Base-by-base conservation (phyloP, 495 filamentous ascomycete genomes). In the Apodospora peruviana region DNA sequence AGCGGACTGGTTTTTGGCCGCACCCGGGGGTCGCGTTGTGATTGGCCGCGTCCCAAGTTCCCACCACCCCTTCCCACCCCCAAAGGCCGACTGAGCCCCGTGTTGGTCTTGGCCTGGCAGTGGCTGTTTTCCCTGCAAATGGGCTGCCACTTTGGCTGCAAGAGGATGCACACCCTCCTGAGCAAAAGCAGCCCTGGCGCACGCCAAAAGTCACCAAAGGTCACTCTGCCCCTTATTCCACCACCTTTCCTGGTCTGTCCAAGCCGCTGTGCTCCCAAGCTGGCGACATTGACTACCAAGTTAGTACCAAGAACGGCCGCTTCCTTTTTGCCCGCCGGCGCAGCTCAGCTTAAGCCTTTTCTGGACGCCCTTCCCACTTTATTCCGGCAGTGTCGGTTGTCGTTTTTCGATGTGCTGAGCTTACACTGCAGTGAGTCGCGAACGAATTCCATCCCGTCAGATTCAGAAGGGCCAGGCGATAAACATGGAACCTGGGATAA, bases 1-100 rank as follows among this genome's bases (percentile, higher is more conserved):
- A 59, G 53, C 53, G 51, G n/a, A n/a, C n/a, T n/a, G n/a, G 53
- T 55, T 54, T 59, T 50, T 48, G 51, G 43, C 48, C 51, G 46
- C 53, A 52, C 17, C 39, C 23, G 35, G 51, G 43, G 49, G 36
- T 4, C 40, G 49, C 38, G 43, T 51, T 49, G 40, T 57, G 44
- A 65, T 65, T 65, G 61, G 61, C 11, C 44, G 42, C 14, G 39
- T 22, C 20, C 19, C 39, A 24, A 18, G 12, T 40, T 7, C 7
- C 14, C 7, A 32, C n/a, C 37, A 20, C 14, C 18, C 37, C 37
- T 20, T 16, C 12, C 18, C 37, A 40, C 17, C 10, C n/a, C 38
- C 47, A 43, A 40, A 55, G 35, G 29, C 43, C 48, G 47, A 42
- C 42, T 32, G 40, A 52, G 50, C 45, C n/a, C 61, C 46, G 56